These are phyloP conservation scores for Hippophae gyantsensis DNA, from an alignment of 306 rosid genomes.

Conservation along the genomic window DNA sequence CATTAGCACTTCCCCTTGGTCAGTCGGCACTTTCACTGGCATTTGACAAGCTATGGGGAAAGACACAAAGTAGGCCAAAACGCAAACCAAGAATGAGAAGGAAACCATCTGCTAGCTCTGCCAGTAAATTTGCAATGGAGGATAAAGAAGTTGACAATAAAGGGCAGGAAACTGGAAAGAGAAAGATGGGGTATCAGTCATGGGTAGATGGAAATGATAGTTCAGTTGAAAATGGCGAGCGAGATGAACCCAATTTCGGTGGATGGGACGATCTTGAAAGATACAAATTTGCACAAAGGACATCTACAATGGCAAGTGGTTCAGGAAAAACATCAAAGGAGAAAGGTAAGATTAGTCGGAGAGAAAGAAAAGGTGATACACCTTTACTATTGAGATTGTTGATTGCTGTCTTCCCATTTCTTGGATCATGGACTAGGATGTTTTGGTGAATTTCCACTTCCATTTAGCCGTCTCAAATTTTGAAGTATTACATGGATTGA, in stretches of 20 bases:
- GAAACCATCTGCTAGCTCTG: slow-evolving; percentile 33
- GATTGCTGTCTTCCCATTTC: slow-evolving; percentile 80
- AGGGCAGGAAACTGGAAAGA: slow-evolving; percentile 25
- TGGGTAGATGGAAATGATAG: slow-evolving; percentile 57
- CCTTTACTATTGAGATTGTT: slow-evolving; percentile 77
- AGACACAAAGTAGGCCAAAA: slow-evolving; percentile 33
- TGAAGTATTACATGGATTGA: slow-evolving; percentile 1
- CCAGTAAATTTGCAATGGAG: slow-evolving; percentile 13
- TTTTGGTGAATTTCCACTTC: slow-evolving; percentile 25
- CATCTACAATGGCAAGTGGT: slow-evolving; percentile 23
- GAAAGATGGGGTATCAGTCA: slow-evolving; percentile 51
- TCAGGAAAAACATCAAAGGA: slow-evolving; percentile 24
- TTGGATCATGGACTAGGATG: slow-evolving; percentile 88
- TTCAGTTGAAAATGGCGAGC: slow-evolving; percentile 28
- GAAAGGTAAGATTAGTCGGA: slow-evolving; percentile 58
- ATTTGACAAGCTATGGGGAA: slow-evolving; percentile 71
- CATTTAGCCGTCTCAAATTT: background rate
- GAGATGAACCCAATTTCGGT: slow-evolving; percentile 35
- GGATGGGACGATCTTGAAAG: slow-evolving; percentile 94
- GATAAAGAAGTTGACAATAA: slow-evolving; percentile 36
- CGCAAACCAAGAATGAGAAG: slow-evolving; percentile 42
- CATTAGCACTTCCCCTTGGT: slow-evolving; percentile 75
- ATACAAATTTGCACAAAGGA: slow-evolving; percentile 26
- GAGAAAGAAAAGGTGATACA: slow-evolving; percentile 49
- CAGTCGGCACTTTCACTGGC: slow-evolving; percentile 70